phyloP scores from a whole-genome alignment of 768 basidiomycete species.

The Hemileccinum impolitum region DNA sequence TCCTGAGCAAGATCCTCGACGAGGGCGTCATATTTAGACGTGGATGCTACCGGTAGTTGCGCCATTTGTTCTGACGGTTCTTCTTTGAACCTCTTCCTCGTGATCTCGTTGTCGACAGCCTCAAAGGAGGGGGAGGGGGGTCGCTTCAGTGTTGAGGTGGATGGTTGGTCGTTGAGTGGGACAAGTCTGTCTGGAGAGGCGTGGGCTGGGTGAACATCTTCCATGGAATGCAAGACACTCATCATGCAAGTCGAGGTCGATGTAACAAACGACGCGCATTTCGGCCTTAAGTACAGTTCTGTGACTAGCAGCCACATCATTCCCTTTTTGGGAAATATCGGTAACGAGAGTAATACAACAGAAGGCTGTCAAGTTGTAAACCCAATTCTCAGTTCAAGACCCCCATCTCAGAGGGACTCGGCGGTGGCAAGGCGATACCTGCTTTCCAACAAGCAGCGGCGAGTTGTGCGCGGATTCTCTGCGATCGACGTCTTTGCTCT shows the following conservation, averaged over 20 bases:
- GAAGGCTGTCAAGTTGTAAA: too few relatives aligned
- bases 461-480: constrained; percentile 44
- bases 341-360: constrained; percentile 4
- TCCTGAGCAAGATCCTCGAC: constrained; percentile 67
- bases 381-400: not conserved
- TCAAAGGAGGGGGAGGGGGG: constrained; percentile 60
- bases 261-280: constrained; percentile 14
- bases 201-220: constrained; percentile 3
- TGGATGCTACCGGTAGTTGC: constrained; percentile 12
- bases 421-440: constrained; percentile 44
- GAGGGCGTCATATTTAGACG: constrained; percentile 33
- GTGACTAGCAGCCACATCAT: constrained; percentile 23
- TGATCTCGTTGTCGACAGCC: constrained; percentile 41
- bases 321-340: constrained; percentile 20
- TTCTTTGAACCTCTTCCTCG: constrained; percentile 61
- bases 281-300: constrained; percentile 21
- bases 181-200: constrained; percentile 2
- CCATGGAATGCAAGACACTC: constrained; percentile 18
- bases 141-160: constrained; percentile 47
- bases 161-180: constrained; percentile 11
- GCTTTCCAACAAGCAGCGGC: constrained; percentile 44
- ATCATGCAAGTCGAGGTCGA: constrained; percentile 18
- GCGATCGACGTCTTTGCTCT: constrained; percentile 55
- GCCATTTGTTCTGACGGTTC: constrained; percentile 26
- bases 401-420: constrained; percentile 15